Evolutionary conservation across 345 rosid species (phyloP).

Genomic region (Noccaea caerulescens): DNA sequence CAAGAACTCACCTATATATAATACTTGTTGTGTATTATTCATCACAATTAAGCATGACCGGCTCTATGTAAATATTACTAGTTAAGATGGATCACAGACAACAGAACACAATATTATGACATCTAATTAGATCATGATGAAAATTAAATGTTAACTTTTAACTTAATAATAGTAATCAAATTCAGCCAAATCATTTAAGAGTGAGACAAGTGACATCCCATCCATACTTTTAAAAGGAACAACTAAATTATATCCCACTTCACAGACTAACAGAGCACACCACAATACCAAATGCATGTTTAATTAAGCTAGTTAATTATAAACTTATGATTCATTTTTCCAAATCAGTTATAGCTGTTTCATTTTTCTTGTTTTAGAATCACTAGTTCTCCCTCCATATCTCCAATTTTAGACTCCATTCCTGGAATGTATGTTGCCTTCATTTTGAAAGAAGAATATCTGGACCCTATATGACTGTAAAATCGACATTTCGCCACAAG

Average conservation of each 20-base stretch:
- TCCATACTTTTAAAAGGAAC: constrained; percentile 13
- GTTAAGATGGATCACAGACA: background rate
- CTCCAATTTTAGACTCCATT: background rate
- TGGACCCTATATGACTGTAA: background rate
- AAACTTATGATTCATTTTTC: background rate
- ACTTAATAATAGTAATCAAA: constrained; percentile 9
- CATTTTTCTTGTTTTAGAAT: background rate
- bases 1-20: background rate
- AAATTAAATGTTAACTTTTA: background rate
- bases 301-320: background rate
- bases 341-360: background rate
- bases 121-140: constrained; percentile 4
- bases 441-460: background rate
- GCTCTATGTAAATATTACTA: background rate
- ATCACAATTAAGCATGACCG: background rate
- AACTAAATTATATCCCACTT: background rate
- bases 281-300: background rate
- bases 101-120: background rate
- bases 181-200: constrained; percentile 14
- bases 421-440: background rate
- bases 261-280: background rate
- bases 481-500: background rate
- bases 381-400: background rate
- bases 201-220: constrained; percentile 26
- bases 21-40: background rate